Conservation (phyloP, 805 yeast genomes). For the Debaryomyces castellii region DNA sequence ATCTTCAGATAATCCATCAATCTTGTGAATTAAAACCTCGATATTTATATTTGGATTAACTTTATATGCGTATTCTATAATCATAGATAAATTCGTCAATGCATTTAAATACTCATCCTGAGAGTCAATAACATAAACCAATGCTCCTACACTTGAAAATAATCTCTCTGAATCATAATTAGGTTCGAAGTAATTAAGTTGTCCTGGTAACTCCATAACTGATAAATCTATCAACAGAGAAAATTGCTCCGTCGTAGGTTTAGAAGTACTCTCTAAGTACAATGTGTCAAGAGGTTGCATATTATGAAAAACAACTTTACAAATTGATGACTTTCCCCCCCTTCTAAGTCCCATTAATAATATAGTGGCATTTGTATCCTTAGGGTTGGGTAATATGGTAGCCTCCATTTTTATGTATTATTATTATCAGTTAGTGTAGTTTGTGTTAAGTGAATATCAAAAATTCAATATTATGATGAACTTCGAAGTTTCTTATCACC, state of each 20-base stretch:
- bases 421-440: too few relatives aligned
- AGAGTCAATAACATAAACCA: slow-evolving; percentile 91
- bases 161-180: slow-evolving; percentile 74
- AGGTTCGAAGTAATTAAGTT: slow-evolving; percentile 84
- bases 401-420: slow-evolving; percentile 13
- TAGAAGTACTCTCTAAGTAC: slow-evolving; percentile 85
- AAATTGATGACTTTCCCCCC: slow-evolving; percentile 92
- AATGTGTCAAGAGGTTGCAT: slow-evolving; percentile 95
- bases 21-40: slow-evolving; percentile 92
- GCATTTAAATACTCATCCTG: slow-evolving; percentile 96
- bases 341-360: slow-evolving; percentile 85
- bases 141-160: slow-evolving; percentile 81
- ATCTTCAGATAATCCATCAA: slow-evolving; percentile 93
- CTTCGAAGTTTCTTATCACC: not conserved
- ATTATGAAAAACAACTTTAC: slow-evolving; percentile 93
- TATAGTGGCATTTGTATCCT: slow-evolving; percentile 73
- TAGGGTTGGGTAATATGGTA: slow-evolving; percentile 26
- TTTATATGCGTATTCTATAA: slow-evolving; percentile 82
- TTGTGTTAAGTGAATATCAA: too few relatives aligned
- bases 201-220: slow-evolving; percentile 95
- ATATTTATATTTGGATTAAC: slow-evolving; percentile 83
- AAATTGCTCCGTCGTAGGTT: slow-evolving; percentile 83
- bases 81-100: slow-evolving; percentile 81
- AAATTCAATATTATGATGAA: not conserved
- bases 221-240: slow-evolving; percentile 81